Evolutionary conservation across 2,329 filamentous ascomycete genomes (phyloP).

Genomic region (Curvularia verruculosa): DNA sequence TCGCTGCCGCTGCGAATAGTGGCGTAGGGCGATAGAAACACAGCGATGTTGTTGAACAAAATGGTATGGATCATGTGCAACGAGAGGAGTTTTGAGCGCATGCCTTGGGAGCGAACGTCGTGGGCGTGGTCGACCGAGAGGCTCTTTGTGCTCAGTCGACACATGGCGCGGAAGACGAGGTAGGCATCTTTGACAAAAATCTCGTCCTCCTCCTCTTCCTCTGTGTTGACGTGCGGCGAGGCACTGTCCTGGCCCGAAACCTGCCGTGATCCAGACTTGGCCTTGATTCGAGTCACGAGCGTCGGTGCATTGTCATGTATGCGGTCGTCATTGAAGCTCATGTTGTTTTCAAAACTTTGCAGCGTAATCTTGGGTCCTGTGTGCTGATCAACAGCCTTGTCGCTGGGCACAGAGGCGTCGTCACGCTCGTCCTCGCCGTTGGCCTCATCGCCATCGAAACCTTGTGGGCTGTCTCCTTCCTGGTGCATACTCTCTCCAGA

Average conservation of each 20-base stretch:
- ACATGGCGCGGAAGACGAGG: conserved; percentile 95
- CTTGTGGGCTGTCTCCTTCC: conserved; percentile 34
- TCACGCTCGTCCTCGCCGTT: conserved; percentile 48
- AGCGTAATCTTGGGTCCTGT: conserved; percentile 66
- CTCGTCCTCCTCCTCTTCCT: conserved; percentile 82
- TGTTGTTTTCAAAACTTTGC: conserved; percentile 71
- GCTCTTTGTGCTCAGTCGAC: conserved; percentile 93
- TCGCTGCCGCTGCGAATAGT: conserved; percentile 92
- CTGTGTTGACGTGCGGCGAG: conserved; percentile 58
- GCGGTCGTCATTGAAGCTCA: conserved; percentile 68
- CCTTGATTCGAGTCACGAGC: conserved; percentile 66
- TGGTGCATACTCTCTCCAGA: conserved; percentile 43
- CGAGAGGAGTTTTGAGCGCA: conserved; percentile 95
- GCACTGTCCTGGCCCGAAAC: conserved; percentile 54
- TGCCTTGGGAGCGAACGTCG: conserved; percentile 90
- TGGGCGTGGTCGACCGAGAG: conserved; percentile 89
- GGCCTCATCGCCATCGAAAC: conserved; percentile 31
- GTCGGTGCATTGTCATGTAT: conserved; percentile 72
- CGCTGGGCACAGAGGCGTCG: conserved; percentile 49
- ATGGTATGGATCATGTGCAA: conserved; percentile 94
- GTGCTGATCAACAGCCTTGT: conserved; percentile 54
- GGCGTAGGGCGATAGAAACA: conserved; percentile 90
- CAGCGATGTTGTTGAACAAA: conserved; percentile 87
- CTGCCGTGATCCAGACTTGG: conserved; percentile 50
- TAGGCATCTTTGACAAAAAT: conserved; percentile 97